Base-by-base conservation (phyloP, 345 rosid genomes). In the Dimocarpus longan region DNA sequence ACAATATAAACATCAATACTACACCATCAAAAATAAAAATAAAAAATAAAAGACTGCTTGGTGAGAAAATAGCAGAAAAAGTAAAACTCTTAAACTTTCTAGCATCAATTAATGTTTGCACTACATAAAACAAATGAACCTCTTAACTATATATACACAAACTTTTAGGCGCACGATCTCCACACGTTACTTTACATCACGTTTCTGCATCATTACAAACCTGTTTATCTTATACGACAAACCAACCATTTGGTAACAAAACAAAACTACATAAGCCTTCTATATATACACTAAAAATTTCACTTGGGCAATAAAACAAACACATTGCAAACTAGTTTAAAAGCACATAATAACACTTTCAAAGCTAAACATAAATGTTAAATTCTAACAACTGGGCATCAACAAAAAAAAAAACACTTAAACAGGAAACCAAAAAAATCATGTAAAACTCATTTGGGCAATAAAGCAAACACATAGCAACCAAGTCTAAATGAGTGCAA, bases 241-340 rank as follows among this genome's bases (percentile, higher is more conserved):
- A 46, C 8, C 12, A 46, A 46, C 52, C 52, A 46, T 46, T 46
- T 11, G 52, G 52, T 11, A 46, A 46, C 52, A 46, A 46, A 46
- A 46, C 52, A 11, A 46, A 46, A 46, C 52, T 46, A 46, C 1
- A 46, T 7, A 46, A 46, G 8, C 8, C 8, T 46, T 46, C 52
- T 46, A 46, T 11, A n/a, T n/a, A 46, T 6, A 8, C 12, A 46
- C 52, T 46, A 5, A 8, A 68, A 32, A 68, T 40, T 2, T 69
- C 75, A 6, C n/a, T 28, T 26, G 11, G 50, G 76, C 76, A 72
- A 72, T 72, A 37, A 32, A 56, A 37, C 66, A 72, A 72, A 72
- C 32, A 54, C 16, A 10, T 72, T 56, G 37, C 76, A 28, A 26
- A 54, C 44, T 37, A 8, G 7, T n/a, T 56, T 13, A 64, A 3